A percentile compares a stretch with the other conserved stretches of the same genome.
Evolutionary conservation across 345 rosid species (phyloP).

Genomic region (Mangifera indica): DNA sequence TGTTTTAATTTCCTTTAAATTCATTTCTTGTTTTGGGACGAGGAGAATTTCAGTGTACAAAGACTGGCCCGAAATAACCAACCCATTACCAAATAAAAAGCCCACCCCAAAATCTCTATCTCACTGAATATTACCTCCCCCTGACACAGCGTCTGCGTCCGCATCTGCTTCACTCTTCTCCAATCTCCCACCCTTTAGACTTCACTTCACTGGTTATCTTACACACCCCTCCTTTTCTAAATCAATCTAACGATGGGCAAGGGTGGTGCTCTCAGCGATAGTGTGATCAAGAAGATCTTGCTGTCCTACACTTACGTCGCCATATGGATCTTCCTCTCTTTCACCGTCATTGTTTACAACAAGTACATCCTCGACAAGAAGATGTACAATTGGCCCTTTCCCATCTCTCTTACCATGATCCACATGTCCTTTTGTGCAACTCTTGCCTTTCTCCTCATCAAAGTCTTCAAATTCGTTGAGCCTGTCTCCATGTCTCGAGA

Average conservation of each 20-base stretch:
- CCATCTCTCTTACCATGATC: slow-evolving; percentile 96
- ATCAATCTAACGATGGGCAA: slow-evolving; percentile 54
- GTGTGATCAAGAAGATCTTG: slow-evolving; percentile 81
- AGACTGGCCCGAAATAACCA: no score
- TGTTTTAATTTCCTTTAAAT: no score
- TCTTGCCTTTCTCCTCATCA: slow-evolving; percentile 81
- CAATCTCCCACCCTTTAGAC: neutral
- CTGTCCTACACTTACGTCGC: slow-evolving; percentile 91
- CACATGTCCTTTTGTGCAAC: slow-evolving; percentile 96
- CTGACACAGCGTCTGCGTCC: neutral
- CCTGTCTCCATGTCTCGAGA: slow-evolving; percentile 87
- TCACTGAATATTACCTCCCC: neutral
- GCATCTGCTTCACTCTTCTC: neutral
- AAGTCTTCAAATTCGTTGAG: slow-evolving; percentile 84
- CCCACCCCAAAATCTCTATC: no score
- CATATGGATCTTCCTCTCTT: slow-evolving; percentile 96
- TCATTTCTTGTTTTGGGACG: no score
- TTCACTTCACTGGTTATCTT: slow-evolving; percentile 13
- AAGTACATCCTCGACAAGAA: slow-evolving; percentile 97
- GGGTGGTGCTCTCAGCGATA: slow-evolving; percentile 84
- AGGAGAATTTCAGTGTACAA: no score
- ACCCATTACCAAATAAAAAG: no score
- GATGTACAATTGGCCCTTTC: slow-evolving; percentile 97
- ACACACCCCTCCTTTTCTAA: slow-evolving; percentile 6
- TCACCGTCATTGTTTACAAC: slow-evolving; percentile 98